Base-by-base conservation (phyloP, 192 early-diverging fungal genomes). In the Endogone sp. region DNA sequence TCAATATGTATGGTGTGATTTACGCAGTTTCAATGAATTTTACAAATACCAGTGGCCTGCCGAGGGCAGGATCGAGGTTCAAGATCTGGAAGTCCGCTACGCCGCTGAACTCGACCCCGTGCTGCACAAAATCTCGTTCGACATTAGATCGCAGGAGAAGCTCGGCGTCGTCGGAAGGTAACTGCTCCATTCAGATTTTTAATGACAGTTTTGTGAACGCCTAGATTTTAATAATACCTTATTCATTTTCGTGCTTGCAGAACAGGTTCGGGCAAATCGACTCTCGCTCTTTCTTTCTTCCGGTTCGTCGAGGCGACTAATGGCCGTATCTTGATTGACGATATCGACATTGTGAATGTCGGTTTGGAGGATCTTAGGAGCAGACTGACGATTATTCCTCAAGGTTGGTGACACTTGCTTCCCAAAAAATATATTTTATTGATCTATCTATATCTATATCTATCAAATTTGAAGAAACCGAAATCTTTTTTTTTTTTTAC, bases 251-350 rank as follows among this genome's bases (percentile, higher is more conserved):
- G 10, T 29, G 22, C 30, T 61, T 68, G 20, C 31, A 84, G 94
- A 29, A 93, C 95, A 2, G 94, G 93, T n/a, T 88, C 92, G 2
- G 94, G 93, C 30, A 96, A 96, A 71, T 89, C 89, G 30, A 91
- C 91, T 4, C 73, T 96, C 37, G 86, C 88, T 10, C 75, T 93
- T 65, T 88, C 93, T 2, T 82, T 96, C 31, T 85, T 95, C 70
- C 87, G 94, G 11, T 85, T 98, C 49, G 75, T 92, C 37, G 93
- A 95, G 69, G 82, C 89, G 2, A 71, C 79, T 2, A 63, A 81
- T 11, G 93, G 95, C 20, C 62, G 67, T 8, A 94, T 98, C 67
- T 21, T 78, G 0, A 84, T 98, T 31, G 96, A 98, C 65, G 88
- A 81, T 23, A 77, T 95, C 44, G 87, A 96, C 62, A 92, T 97